These are phyloP conservation scores for Cyclotella sp. DNA, from an alignment of 108 stramenopile genomes.

Conservation along the genomic window DNA sequence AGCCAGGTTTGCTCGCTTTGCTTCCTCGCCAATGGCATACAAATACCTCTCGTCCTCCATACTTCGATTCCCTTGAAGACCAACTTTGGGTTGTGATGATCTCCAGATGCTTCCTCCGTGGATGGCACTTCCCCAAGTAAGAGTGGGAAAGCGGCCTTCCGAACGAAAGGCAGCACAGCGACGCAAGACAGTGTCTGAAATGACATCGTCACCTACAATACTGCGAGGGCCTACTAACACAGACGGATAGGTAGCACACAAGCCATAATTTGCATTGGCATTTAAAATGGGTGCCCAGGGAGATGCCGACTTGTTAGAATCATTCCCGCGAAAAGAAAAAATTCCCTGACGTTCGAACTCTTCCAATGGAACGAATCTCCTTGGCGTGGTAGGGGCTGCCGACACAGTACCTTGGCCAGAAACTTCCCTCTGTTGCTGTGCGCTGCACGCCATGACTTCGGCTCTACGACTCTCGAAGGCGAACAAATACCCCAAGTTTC, in stretches of 20 bases:
- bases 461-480: conserved; percentile 86
- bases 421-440: neutral
- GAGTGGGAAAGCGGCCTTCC: conserved; percentile 88
- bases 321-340: conserved; percentile 26
- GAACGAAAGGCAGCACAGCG: conserved; percentile 86
- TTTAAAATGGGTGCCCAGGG: conserved; percentile 68
- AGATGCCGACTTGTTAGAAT: neutral
- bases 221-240: conserved; percentile 87
- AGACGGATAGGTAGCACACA: conserved; percentile 89
- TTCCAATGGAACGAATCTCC: conserved; percentile 72
- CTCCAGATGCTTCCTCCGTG: conserved; percentile 93
- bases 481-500: conserved; percentile 88
- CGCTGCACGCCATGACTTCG: conserved; percentile 64
- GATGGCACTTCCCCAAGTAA: conserved; percentile 83
- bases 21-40: conserved; percentile 74
- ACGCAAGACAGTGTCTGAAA: conserved; percentile 42
- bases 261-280: conserved; percentile 74
- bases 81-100: conserved; percentile 96
- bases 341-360: conserved; percentile 68
- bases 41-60: conserved; percentile 86
- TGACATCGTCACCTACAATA: conserved; percentile 58
- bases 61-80: conserved; percentile 90
- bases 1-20: conserved; percentile 66
- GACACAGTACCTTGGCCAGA: conserved; percentile 36
- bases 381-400: conserved; percentile 59